phyloP scores from a whole-genome alignment of 495 filamentous ascomycete genomes.

The Daldinia concentrica region DNA sequence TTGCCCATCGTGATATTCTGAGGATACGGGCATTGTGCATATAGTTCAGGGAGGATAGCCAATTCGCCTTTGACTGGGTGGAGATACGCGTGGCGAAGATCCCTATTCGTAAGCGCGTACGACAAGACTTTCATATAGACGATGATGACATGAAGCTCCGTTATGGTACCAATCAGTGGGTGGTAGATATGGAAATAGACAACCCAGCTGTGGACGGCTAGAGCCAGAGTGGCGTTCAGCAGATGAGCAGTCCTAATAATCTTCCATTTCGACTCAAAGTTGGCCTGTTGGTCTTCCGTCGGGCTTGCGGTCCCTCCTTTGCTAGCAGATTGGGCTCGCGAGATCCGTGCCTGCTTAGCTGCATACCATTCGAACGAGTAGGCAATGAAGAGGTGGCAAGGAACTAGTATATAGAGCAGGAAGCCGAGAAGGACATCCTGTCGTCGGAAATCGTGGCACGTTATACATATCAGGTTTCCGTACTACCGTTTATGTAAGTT shows the following conservation, averaged over 20 bases:
- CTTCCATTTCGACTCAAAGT: slow-evolving; percentile 78
- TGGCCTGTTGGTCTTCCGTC: slow-evolving; percentile 64
- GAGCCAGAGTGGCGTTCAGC: slow-evolving; percentile 82
- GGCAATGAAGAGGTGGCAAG: slow-evolving; percentile 87
- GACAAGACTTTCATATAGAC: slow-evolving; percentile 96
- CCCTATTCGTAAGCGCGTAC: slow-evolving; percentile 95
- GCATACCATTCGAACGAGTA: slow-evolving; percentile 87
- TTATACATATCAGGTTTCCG: slow-evolving; percentile 90
- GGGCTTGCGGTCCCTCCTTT: slow-evolving; percentile 59
- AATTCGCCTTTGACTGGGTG: slow-evolving; percentile 68
- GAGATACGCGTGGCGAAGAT: slow-evolving; percentile 87
- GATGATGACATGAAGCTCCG: slow-evolving; percentile 90
- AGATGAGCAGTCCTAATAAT: slow-evolving; percentile 79
- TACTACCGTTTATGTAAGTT: slow-evolving; percentile 65
- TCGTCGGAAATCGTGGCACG: slow-evolving; percentile 85
- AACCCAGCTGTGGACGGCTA: slow-evolving; percentile 79
- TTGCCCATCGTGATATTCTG: slow-evolving; percentile 87
- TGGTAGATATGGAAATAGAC: slow-evolving; percentile 93
- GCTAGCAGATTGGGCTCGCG: slow-evolving; percentile 69
- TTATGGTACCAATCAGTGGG: slow-evolving; percentile 90
- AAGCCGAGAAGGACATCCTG: slow-evolving; percentile 80
- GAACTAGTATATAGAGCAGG: slow-evolving; percentile 82
- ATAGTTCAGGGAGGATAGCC: slow-evolving; percentile 77
- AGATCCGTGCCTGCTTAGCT: slow-evolving; percentile 74
- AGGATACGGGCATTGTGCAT: slow-evolving; percentile 86